phyloP scores from a whole-genome alignment of 805 yeast genomes.

The Candida fluviatilis region DNA sequence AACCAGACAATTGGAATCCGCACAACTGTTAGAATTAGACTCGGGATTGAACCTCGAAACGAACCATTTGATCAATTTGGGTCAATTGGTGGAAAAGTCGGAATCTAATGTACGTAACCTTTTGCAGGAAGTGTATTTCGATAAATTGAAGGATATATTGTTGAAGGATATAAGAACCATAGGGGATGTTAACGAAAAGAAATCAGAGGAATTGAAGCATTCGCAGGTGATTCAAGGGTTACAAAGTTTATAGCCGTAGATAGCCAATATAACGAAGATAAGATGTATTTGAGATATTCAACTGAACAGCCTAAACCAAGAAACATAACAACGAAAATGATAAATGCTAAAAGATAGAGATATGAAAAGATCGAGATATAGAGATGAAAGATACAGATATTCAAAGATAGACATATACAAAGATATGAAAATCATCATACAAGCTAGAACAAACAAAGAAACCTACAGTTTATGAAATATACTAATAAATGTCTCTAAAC shows the following conservation, averaged over 20 bases:
- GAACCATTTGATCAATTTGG: constrained; percentile 82
- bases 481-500: not conserved
- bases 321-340: too few species aligned
- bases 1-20: constrained; percentile 75
- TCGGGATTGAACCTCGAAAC: constrained; percentile 39
- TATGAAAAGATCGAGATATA: too few species aligned
- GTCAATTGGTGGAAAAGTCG: constrained; percentile 79
- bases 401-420: too few species aligned
- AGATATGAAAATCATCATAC: too few species aligned
- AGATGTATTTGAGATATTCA: too few species aligned
- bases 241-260: constrained; percentile 27
- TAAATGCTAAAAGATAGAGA: too few species aligned
- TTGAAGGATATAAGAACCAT: constrained; percentile 40
- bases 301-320: too few species aligned
- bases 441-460: too few species aligned
- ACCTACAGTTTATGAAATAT: too few species aligned
- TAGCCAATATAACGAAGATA: not conserved
- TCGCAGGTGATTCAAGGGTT: constrained; percentile 36
- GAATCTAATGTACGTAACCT: constrained; percentile 83
- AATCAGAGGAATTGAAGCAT: constrained; percentile 28
- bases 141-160: constrained; percentile 85
- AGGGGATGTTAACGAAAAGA: constrained; percentile 30
- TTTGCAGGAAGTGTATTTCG: constrained; percentile 91
- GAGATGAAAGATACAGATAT: too few species aligned
- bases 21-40: constrained; percentile 35